Evolutionary conservation across 176 grass and related monocot species (phyloP).

Genomic region (Carex scoparia): DNA sequence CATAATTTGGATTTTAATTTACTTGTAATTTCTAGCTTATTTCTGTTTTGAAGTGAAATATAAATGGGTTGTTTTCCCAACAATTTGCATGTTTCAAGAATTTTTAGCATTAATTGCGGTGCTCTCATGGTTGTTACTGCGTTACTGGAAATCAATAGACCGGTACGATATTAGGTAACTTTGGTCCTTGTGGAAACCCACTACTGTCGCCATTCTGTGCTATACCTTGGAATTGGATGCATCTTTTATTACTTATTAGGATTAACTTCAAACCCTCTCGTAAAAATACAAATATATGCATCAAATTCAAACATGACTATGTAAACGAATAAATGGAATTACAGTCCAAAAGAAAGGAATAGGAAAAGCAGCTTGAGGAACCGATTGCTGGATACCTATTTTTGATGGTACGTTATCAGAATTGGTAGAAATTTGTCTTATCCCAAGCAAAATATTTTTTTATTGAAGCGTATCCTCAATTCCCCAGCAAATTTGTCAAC

Average conservation of each 20-base stretch:
- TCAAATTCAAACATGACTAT: not conserved
- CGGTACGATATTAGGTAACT: not conserved
- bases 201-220: not conserved
- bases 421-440: not conserved
- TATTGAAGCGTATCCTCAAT: no score
- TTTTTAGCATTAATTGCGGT: not conserved
- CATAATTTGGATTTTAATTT: not conserved
- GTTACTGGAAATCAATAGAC: not conserved
- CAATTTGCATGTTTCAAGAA: not conserved
- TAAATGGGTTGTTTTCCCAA: not conserved
- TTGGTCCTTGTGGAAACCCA: not conserved
- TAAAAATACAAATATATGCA: not conserved
- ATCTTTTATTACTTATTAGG: not conserved
- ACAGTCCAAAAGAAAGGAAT: not conserved
- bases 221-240: not conserved
- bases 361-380: not conserved
- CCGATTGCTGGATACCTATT: not conserved
- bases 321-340: not conserved
- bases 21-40: not conserved
- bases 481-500: no score
- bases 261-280: not conserved
- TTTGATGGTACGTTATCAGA: not conserved
- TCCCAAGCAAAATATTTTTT: not conserved
- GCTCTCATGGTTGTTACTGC: not conserved
- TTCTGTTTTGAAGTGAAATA: no score